phyloP scores from a whole-genome alignment of 306 rosid genomes.

The Styphnolobium japonicum region DNA sequence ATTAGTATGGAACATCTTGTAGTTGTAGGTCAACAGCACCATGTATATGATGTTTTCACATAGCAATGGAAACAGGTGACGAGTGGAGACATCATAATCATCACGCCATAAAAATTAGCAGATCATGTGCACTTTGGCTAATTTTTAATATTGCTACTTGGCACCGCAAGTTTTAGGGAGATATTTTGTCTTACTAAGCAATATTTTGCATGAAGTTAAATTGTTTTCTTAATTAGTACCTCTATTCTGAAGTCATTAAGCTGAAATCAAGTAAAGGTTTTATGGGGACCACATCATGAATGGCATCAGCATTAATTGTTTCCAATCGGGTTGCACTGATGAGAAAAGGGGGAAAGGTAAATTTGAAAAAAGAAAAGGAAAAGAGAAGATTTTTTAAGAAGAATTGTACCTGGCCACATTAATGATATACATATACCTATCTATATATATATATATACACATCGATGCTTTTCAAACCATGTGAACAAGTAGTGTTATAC shows the following conservation, averaged over 20 bases:
- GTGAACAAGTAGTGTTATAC: constrained; percentile 25
- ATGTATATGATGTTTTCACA: background rate
- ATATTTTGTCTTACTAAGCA: background rate
- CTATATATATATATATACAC: constrained; percentile 44
- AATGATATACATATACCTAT: constrained; percentile 13
- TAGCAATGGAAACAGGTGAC: background rate
- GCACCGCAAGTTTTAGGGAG: constrained; percentile 21
- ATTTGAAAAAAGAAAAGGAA: background rate
- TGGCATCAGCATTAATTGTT: constrained; percentile 42
- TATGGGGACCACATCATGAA: constrained; percentile 34
- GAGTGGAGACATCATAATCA: background rate
- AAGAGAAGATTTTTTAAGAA: constrained; percentile 1
- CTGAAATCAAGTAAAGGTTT: constrained; percentile 25
- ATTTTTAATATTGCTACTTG: background rate
- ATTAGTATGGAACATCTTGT: background rate
- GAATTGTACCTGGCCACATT: constrained; percentile 14
- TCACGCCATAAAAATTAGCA: background rate
- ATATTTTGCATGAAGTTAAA: constrained; percentile 10
- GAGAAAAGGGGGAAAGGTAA: constrained; percentile 29
- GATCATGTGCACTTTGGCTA: background rate
- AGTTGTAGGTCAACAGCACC: background rate
- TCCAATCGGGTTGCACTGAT: constrained; percentile 31
- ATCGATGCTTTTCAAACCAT: constrained; percentile 30
- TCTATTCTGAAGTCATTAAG: background rate
- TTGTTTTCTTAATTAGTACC: background rate